phyloP scores from a whole-genome alignment of 2,329 filamentous ascomycete genomes.

The Xylariaceae sp. region DNA sequence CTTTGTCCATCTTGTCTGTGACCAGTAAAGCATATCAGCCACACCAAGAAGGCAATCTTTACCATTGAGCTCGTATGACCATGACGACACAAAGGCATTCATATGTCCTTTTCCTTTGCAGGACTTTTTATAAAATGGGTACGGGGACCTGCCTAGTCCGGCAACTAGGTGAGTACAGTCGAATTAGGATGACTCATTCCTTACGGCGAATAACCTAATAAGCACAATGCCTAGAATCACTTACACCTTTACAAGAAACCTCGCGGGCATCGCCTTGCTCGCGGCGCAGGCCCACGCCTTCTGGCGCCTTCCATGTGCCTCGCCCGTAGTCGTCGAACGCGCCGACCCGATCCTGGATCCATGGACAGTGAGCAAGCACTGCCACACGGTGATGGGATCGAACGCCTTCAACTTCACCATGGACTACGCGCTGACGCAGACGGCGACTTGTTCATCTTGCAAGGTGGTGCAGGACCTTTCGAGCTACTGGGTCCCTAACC shows the following conservation, averaged over 20 bases:
- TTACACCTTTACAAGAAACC: neutral
- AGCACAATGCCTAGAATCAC: neutral
- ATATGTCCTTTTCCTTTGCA: neutral
- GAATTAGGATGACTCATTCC: neutral
- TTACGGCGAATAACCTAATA: neutral
- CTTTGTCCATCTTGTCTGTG: neutral
- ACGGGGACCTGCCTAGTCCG: neutral
- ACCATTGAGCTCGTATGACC: neutral
- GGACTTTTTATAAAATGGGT: neutral
- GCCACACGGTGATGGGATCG: slow-evolving; percentile 56
- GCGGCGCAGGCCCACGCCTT: neutral
- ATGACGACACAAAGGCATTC: neutral
- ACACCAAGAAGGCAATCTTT: neutral
- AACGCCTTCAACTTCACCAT: slow-evolving; percentile 40
- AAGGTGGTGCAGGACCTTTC: slow-evolving; percentile 31
- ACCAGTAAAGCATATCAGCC: neutral
- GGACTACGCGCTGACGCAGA: slow-evolving; percentile 17
- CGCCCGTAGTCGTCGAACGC: slow-evolving; percentile 30
- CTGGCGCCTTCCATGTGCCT: neutral
- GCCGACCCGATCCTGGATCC: slow-evolving; percentile 28
- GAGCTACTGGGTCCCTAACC: slow-evolving; percentile 40
- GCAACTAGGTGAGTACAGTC: neutral
- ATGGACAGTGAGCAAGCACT: slow-evolving; percentile 52
- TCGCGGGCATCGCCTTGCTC: neutral
- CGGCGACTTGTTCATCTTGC: slow-evolving; percentile 24